Percentiles rank a stretch among this genome's conserved stretches.
Evolutionary conservation across 345 rosid genomes (phyloP).

Genomic region (Hibiscus syriacus): DNA sequence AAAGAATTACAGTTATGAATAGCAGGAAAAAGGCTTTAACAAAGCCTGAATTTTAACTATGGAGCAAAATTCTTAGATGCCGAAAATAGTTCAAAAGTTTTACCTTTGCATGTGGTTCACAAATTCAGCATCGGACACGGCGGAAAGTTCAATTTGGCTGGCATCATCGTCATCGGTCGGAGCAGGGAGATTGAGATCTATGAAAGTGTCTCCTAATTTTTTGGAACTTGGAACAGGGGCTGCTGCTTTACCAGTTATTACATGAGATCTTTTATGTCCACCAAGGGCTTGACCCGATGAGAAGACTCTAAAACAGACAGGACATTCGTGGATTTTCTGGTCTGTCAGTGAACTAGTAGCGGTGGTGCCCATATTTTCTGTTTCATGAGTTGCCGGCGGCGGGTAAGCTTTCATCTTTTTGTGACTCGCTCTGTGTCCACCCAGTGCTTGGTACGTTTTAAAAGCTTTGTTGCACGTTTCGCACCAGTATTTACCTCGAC

Average conservation of each 20-base stretch:
- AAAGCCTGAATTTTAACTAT: conserved; percentile 10
- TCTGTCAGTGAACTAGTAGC: conserved; percentile 7
- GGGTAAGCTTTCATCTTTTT: conserved; percentile 41
- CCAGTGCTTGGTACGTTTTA: conserved; percentile 87
- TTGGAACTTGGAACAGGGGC: conserved; percentile 21
- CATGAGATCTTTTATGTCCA: conserved; percentile 92
- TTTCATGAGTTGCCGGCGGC: conserved; percentile 15
- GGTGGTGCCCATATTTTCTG: conserved; percentile 25
- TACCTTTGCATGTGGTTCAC: conserved; percentile 23
- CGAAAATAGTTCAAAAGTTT: conserved; percentile 13
- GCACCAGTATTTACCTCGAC: conserved; percentile 55
- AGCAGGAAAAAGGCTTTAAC: conserved; percentile 17
- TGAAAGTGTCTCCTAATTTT: conserved; percentile 30
- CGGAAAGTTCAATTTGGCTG: too few species aligned
- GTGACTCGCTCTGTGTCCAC: conserved; percentile 92
- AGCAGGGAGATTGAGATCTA: conserved; percentile 95
- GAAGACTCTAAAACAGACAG: conserved; percentile 68
- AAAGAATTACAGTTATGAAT: conserved; percentile 36
- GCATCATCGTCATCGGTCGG: too few species aligned
- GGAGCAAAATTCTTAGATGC: too few species aligned
- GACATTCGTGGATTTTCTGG: conserved; percentile 56
- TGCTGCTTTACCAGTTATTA: conserved; percentile 24
- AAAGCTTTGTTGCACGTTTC: conserved; percentile 78
- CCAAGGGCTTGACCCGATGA: conserved; percentile 96
- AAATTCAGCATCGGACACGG: conserved; percentile 59